Conservation (phyloP, 2,329 filamentous ascomycete species). For the Elsinoe arachidis region DNA sequence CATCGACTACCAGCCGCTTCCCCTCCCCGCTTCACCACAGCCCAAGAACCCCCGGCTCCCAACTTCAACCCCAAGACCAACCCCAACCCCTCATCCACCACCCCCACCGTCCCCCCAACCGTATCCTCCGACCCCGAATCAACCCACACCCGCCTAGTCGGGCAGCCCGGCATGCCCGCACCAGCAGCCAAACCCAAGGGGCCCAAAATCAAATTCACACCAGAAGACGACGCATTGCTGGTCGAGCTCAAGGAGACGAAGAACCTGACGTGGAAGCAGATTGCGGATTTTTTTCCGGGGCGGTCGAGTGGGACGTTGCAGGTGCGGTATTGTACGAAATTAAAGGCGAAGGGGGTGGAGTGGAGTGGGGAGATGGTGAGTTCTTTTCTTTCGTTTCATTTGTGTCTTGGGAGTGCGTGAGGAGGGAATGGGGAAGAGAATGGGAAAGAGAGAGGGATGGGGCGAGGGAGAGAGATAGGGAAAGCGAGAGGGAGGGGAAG, state of each 20-base stretch:
- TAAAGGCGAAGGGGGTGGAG: slow-evolving; percentile 85
- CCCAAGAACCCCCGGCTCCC: slow-evolving; percentile 38
- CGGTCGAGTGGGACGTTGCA: slow-evolving; percentile 84
- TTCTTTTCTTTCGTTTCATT: slow-evolving; percentile 10
- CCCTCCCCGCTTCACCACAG: slow-evolving; percentile 56
- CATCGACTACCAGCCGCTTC: slow-evolving; percentile 74
- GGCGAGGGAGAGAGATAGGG: no score
- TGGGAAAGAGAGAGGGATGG: not conserved
- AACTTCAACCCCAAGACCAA: slow-evolving; percentile 24
- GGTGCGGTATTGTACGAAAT: slow-evolving; percentile 88
- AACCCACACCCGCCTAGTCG: slow-evolving; percentile 75
- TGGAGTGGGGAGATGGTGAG: slow-evolving; percentile 92
- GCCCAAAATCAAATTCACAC: slow-evolving; percentile 88
- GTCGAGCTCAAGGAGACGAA: slow-evolving; percentile 92
- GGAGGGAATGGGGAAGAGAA: not conserved
- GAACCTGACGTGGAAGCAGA: slow-evolving; percentile 94
- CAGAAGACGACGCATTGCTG: slow-evolving; percentile 79
- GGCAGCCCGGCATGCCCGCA: slow-evolving; percentile 75
- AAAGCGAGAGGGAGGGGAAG: no score
- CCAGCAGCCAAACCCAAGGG: slow-evolving; percentile 74
- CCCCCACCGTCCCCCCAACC: slow-evolving; percentile 18
- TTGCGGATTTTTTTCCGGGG: slow-evolving; percentile 90
- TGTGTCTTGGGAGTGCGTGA: not conserved
- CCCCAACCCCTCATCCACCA: slow-evolving; percentile 22
- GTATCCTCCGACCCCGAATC: slow-evolving; percentile 31